A percentile compares a stretch with the other conserved stretches of the same genome.
Conservation (phyloP, 768 basidiomycete species). For the Kwoniella heveanensis region DNA sequence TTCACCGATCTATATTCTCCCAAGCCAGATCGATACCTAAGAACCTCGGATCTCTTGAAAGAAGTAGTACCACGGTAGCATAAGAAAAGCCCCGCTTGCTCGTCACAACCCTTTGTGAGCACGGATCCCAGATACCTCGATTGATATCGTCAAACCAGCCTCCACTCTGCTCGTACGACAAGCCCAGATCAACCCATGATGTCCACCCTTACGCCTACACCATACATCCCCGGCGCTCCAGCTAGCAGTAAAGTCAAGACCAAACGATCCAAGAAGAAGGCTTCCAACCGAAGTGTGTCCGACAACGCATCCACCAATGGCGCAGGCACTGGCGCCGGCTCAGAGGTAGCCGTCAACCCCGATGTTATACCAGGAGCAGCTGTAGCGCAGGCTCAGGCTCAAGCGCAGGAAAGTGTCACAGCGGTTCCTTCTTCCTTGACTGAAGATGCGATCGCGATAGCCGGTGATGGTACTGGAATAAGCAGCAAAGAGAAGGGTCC, state of each 20-base stretch:
- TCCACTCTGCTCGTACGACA: neutral
- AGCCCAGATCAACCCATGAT: neutral
- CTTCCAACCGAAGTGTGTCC: neutral
- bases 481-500: slow-evolving; percentile 58
- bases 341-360: neutral
- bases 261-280: slow-evolving; percentile 33
- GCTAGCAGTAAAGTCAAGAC: slow-evolving; percentile 4
- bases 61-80: no score
- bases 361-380: neutral
- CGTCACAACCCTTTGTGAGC: no score
- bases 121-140: no score
- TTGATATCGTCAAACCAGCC: neutral
- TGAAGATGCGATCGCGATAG: no score
- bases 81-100: no score
- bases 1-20: no score
- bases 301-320: neutral
- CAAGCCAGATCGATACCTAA: no score
- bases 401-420: neutral
- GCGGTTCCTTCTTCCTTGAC: slow-evolving; percentile 1
- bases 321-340: no score
- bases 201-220: slow-evolving; percentile 4
- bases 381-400: slow-evolving; percentile 6
- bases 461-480: no score
- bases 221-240: slow-evolving; percentile 5
- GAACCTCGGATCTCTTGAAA: no score